Evolutionary conservation across 2,329 filamentous ascomycete species (phyloP).

Genomic region (Pseudogymnoascus sp.): DNA sequence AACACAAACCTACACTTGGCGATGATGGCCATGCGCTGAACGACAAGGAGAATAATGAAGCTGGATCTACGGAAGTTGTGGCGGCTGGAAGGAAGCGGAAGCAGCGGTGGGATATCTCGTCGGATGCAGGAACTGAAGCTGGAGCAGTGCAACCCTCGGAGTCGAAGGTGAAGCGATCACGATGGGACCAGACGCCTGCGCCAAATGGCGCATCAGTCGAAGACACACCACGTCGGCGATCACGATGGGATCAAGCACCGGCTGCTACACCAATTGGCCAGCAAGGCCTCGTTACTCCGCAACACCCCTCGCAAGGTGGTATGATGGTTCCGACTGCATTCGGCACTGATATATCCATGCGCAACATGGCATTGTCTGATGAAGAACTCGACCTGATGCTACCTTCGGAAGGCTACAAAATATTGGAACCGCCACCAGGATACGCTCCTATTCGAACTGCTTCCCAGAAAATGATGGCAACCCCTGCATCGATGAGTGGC

Average conservation of each 20-base stretch:
- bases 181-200: slow-evolving; percentile 79
- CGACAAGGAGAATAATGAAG: slow-evolving; percentile 65
- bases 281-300: slow-evolving; percentile 67
- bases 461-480: slow-evolving; percentile 64
- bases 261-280: slow-evolving; percentile 67
- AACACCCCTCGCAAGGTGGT: slow-evolving; percentile 57
- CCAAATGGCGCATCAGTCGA: slow-evolving; percentile 37
- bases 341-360: slow-evolving; percentile 69
- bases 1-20: slow-evolving; percentile 66
- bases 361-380: slow-evolving; percentile 77
- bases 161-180: slow-evolving; percentile 56
- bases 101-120: slow-evolving; percentile 83
- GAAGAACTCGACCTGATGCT: slow-evolving; percentile 91
- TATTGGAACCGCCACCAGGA: slow-evolving; percentile 80
- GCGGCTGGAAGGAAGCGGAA: slow-evolving; percentile 69
- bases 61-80: slow-evolving; percentile 56
- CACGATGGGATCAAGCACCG: slow-evolving; percentile 87
- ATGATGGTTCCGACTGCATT: slow-evolving; percentile 53
- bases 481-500: slow-evolving; percentile 56
- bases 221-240: slow-evolving; percentile 63
- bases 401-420: slow-evolving; percentile 84
- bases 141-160: slow-evolving; percentile 43
- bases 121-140: slow-evolving; percentile 46
- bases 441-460: slow-evolving; percentile 77
- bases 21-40: slow-evolving; percentile 38